Base-by-base conservation (phyloP, 2,329 filamentous ascomycete species). In the Onygena corvina region DNA sequence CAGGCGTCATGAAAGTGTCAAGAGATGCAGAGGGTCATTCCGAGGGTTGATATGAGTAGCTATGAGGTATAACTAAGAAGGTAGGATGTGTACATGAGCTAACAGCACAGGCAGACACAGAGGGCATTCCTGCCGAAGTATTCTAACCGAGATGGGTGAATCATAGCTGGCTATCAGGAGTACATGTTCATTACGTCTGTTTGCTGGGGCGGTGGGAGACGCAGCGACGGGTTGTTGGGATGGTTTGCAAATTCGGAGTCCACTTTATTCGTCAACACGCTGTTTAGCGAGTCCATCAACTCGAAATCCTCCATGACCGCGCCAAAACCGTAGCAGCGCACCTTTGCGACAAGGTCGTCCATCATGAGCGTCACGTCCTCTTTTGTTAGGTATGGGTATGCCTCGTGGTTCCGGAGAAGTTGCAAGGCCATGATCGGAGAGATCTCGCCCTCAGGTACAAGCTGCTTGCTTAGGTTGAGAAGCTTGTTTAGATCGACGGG, bases 391-490 rank as follows among this genome's bases (percentile, higher is more conserved):
- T 83, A 79, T 3, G 63, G 62, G 54, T 89, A 80, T 53, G 83
- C 74, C 31, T 83, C 78, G 65, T 92, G 82, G 40, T 74, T 76
- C 54, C 87, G 71, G 46, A 96, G 76, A 68, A 86, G 84, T 46
- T 86, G 84, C 80, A 92, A 90, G 0, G 89, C 89, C 86, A 94
- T 94, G 56, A 95, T 85, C 0, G 92, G 92, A 14, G 90, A 96
- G 59, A 96, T 86, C 51, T 72, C 69, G 47, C 87, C 87, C 53
- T 92, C 86, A 1, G 92, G 78, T 58, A 92, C 82, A 21, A 95
- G 74, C 58, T 82, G 80, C 58, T 81, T 78, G 68, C 87, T 94
- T 49, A 95, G 75, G 61, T 94, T 84, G 52, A 95, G 76, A 48
- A 96, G 73, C 48, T 84, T 93, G 47, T 81, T 72, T 46, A 98